Evolutionary conservation across 108 stramenopile genomes (phyloP).

Genomic region (Nannochloropsis granulata): DNA sequence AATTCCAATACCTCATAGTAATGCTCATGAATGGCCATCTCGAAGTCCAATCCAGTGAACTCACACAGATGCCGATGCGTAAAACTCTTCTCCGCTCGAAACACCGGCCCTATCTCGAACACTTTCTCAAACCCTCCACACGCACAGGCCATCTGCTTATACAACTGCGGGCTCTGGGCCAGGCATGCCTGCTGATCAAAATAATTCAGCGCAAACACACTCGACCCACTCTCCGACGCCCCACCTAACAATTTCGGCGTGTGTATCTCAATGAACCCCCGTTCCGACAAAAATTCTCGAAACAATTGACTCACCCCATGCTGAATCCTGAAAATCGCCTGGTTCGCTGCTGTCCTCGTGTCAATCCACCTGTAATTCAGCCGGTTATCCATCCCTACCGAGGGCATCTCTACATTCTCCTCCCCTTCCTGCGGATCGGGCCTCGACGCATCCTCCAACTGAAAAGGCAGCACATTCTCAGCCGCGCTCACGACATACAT

Average conservation of each 20-base stretch:
- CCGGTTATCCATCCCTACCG: slow-evolving; percentile 58
- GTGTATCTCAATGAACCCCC: slow-evolving; percentile 92
- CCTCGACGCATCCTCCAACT: slow-evolving; percentile 91
- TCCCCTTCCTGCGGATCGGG: slow-evolving; percentile 40
- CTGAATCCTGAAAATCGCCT: slow-evolving; percentile 90
- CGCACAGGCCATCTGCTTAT: slow-evolving; percentile 96
- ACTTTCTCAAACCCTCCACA: slow-evolving; percentile 96
- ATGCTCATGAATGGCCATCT: slow-evolving; percentile 96
- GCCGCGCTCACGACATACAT: slow-evolving; percentile 65
- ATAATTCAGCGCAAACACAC: slow-evolving; percentile 89
- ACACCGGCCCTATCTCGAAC: slow-evolving; percentile 96
- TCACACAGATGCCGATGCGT: slow-evolving; percentile 96
- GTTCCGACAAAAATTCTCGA: slow-evolving; percentile 65
- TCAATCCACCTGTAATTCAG: slow-evolving; percentile 95
- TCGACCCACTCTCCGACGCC: slow-evolving; percentile 87
- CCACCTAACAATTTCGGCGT: slow-evolving; percentile 95
- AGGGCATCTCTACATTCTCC: not conserved
- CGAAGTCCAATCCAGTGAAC: slow-evolving; percentile 97
- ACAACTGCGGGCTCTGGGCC: slow-evolving; percentile 94
- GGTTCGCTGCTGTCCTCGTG: slow-evolving; percentile 92
- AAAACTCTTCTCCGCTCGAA: slow-evolving; percentile 95
- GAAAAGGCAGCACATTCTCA: slow-evolving; percentile 68
- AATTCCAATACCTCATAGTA: slow-evolving; percentile 96
- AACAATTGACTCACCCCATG: slow-evolving; percentile 85
- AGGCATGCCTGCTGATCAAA: slow-evolving; percentile 88